Evolutionary conservation across 148 eudicot genomes (phyloP).

Genomic region (Diospyros kaki): DNA sequence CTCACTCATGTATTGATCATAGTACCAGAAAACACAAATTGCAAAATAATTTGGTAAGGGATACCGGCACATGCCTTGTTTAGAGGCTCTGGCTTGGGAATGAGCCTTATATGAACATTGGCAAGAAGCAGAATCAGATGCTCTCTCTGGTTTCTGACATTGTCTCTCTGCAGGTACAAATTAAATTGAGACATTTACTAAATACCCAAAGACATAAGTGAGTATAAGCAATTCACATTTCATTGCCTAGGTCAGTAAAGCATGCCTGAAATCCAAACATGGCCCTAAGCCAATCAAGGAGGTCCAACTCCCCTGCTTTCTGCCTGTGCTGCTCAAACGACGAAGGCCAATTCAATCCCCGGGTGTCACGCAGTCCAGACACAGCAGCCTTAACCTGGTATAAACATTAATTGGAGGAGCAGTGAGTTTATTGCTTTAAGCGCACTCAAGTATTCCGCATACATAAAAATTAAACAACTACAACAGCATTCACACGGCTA

Average conservation of each 20-base stretch:
- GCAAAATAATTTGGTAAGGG: not conserved
- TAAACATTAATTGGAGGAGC: not conserved
- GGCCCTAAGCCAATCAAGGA: constrained; percentile 94
- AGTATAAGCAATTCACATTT: not conserved
- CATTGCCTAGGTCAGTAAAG: constrained; percentile 12
- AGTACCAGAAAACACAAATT: not conserved
- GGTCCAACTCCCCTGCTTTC: constrained; percentile 74
- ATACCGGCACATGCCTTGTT: constrained; percentile 43
- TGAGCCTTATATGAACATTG: constrained; percentile 64
- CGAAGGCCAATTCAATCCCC: constrained; percentile 74
- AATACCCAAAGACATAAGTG: not conserved
- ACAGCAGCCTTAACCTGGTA: constrained; percentile 88
- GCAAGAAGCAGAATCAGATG: constrained; percentile 75
- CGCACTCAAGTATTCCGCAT: too few species aligned
- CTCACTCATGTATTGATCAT: not conserved
- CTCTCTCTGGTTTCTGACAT: constrained; percentile 92
- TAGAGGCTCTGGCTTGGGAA: constrained; percentile 69
- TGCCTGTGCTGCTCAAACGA: constrained; percentile 64
- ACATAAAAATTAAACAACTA: not conserved
- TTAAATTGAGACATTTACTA: not conserved
- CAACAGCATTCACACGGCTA: not conserved
- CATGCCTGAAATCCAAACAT: constrained; percentile 98
- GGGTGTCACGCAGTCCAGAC: constrained; percentile 55
- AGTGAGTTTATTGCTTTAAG: too few species aligned
- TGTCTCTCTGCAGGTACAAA: constrained; percentile 68